A percentile compares a stretch with the other conserved stretches of the same genome.
phyloP scores from a whole-genome alignment of 2,329 filamentous ascomycete species.

The Exophiala aquamarina region DNA sequence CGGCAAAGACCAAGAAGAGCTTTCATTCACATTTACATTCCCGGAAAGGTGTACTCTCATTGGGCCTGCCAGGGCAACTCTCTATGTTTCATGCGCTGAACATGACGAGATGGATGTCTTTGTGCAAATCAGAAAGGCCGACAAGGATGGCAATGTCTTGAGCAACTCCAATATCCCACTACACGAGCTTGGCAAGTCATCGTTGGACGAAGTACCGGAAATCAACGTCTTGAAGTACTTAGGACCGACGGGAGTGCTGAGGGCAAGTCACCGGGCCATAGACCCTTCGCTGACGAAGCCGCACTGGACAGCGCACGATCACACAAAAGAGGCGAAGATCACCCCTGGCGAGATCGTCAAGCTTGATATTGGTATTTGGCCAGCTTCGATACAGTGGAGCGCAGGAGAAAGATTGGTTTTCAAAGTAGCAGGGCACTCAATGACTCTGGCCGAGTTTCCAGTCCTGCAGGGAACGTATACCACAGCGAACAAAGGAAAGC shows the following conservation, averaged over 20 bases:
- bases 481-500: no score
- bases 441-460: no score
- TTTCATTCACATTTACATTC: slow-evolving; percentile 44
- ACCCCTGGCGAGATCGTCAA: no score
- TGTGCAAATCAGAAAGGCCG: slow-evolving; percentile 45
- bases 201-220: slow-evolving; percentile 35
- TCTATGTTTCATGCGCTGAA: slow-evolving; percentile 46
- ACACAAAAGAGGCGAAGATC: no score
- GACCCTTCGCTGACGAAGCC: no score
- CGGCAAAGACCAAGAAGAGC: slow-evolving; percentile 15
- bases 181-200: slow-evolving; percentile 33
- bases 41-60: slow-evolving; percentile 39
- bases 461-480: no score
- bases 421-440: no score
- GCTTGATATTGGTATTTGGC: no score
- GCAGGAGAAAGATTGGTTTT: no score
- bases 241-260: slow-evolving; percentile 25
- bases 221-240: slow-evolving; percentile 41
- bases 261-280: no score
- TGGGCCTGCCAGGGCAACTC: slow-evolving; percentile 47
- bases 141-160: slow-evolving; percentile 42
- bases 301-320: no score
- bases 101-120: slow-evolving; percentile 48
- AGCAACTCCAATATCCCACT: slow-evolving; percentile 46
- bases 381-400: no score